Conservation (phyloP, 23 red algal genomes). For the Agarophyton chilense region DNA sequence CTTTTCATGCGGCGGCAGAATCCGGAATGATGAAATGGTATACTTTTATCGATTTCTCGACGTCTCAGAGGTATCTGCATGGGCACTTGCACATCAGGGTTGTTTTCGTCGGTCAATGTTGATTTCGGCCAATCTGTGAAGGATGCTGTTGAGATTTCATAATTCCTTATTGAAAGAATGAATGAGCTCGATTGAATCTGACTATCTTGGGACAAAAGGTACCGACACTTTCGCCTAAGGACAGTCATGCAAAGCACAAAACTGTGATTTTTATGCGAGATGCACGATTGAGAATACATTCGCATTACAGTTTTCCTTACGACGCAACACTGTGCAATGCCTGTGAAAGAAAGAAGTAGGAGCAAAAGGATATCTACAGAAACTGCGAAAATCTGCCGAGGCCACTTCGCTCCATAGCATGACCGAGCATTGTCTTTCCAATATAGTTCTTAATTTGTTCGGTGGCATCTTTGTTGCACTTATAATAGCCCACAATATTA, state of each 20-base stretch:
- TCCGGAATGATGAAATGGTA: background rate
- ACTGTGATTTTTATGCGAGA: background rate
- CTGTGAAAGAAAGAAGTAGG: background rate
- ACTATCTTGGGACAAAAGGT: background rate
- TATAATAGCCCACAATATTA: constrained; percentile 88
- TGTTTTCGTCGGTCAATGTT: too few relatives aligned
- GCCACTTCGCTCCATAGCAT: constrained; percentile 68
- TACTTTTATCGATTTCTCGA: background rate
- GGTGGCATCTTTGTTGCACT: constrained; percentile 90
- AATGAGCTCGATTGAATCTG: background rate
- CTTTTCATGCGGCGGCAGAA: background rate
- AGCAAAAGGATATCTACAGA: background rate
- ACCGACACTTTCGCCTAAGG: too few relatives aligned
- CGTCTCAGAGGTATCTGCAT: background rate
- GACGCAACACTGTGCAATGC: background rate
- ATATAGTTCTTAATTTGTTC: constrained; percentile 80
- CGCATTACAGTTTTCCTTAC: background rate
- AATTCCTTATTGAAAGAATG: too few relatives aligned
- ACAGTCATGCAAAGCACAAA: too few relatives aligned
- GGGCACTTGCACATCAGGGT: background rate
- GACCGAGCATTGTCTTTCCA: constrained; percentile 74
- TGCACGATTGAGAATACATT: background rate
- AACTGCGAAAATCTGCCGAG: constrained; percentile 30
- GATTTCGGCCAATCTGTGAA: too few relatives aligned
- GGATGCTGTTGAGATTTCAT: too few relatives aligned